phyloP scores from a whole-genome alignment of 169 alveolate species.

The Cryptosporidium canis region DNA sequence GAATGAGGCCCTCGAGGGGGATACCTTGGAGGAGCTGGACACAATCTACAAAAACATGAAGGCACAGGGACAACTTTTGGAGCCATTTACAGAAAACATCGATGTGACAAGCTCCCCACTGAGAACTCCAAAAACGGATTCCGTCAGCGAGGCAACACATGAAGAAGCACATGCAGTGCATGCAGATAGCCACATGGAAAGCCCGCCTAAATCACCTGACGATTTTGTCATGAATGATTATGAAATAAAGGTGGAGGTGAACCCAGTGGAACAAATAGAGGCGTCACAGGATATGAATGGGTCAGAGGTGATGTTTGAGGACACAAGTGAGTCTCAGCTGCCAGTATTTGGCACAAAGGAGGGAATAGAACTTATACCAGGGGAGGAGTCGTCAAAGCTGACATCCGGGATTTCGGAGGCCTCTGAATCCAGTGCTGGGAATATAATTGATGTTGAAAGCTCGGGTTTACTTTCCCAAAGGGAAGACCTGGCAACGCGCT shows the following conservation, averaged over 20 bases:
- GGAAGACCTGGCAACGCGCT: not conserved
- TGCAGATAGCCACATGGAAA: constrained; percentile 8
- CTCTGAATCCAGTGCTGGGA: not conserved
- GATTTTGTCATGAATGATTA: not conserved
- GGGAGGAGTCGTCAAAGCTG: not conserved
- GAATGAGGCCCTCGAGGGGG: not conserved
- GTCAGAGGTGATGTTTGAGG: constrained; percentile 41
- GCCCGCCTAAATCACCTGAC: constrained; percentile 32
- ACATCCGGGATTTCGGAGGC: constrained; percentile 50
- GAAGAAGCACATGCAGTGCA: not conserved
- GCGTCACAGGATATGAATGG: not conserved
- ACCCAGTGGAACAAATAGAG: not conserved
- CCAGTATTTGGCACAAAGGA: constrained; percentile 9
- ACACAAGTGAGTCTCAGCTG: constrained; percentile 36
- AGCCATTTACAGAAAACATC: constrained; percentile 14
- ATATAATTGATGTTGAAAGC: not conserved
- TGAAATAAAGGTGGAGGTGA: constrained; percentile 8
- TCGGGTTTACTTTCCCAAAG: not conserved
- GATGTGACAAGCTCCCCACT: not conserved
- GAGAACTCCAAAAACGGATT: constrained; percentile 31
- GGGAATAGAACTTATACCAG: not conserved
- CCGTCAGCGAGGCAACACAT: not conserved
- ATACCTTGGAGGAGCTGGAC: not conserved
- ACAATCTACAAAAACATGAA: not conserved
- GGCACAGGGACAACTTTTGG: not conserved